These are phyloP conservation scores for Erodium moschatum DNA, from an alignment of 441 rosid genomes.

Conservation along the genomic window DNA sequence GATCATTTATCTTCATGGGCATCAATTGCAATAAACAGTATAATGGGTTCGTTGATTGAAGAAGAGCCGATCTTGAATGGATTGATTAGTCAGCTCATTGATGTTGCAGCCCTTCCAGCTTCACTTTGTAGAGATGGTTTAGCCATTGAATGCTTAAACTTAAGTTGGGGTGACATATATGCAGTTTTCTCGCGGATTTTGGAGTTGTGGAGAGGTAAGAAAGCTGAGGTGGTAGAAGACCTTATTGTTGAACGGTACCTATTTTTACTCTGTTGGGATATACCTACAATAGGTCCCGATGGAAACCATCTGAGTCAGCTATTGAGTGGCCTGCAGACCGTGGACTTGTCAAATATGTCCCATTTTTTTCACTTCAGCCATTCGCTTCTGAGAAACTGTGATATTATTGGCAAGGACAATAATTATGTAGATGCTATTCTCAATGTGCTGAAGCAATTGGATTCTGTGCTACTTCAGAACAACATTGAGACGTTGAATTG, in stretches of 20 bases:
- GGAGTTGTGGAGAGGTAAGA: conserved; percentile 79
- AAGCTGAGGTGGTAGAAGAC: conserved; percentile 66
- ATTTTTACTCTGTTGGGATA: conserved; percentile 80
- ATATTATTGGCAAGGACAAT: conserved; percentile 35
- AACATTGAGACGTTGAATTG: conserved; percentile 61
- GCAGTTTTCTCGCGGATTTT: conserved; percentile 54
- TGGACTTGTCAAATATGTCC: conserved; percentile 44
- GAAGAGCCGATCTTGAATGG: conserved; percentile 46
- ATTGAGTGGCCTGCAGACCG: conserved; percentile 33
- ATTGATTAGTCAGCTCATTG: conserved; percentile 70
- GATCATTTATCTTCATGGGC: conserved; percentile 74
- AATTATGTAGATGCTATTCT: conserved; percentile 41
- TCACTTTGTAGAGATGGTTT: conserved; percentile 48
- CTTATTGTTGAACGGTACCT: conserved; percentile 86
- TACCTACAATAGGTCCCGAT: conserved; percentile 37
- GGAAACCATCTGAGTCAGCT: conserved; percentile 35
- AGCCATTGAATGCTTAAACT: conserved; percentile 40
- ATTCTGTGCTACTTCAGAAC: conserved; percentile 35
- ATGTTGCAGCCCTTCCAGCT: conserved; percentile 56
- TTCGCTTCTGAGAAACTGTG: conserved; percentile 39
- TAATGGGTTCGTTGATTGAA: conserved; percentile 49
- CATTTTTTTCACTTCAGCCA: conserved; percentile 54
- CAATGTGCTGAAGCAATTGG: conserved; percentile 44
- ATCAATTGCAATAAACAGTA: conserved; percentile 42
- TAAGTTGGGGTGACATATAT: conserved; percentile 51